These are phyloP conservation scores for Ceratocystis albifundus DNA, from an alignment of 2,329 filamentous ascomycete species.

Conservation along the genomic window DNA sequence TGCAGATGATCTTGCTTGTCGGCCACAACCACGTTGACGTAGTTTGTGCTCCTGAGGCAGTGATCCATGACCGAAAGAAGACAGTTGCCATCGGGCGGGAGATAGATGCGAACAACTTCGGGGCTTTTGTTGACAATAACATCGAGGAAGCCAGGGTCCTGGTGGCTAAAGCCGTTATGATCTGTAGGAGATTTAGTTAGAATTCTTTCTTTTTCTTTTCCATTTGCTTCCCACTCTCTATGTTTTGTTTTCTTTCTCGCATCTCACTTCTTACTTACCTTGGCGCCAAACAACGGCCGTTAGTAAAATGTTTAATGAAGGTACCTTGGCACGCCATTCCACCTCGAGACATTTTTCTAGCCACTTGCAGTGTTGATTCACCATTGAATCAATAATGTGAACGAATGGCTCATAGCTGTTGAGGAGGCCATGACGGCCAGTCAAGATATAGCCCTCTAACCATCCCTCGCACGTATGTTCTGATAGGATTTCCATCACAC, in stretches of 20 bases:
- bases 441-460: constrained; percentile 68
- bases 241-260: too few species aligned
- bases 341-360: constrained; percentile 72
- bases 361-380: constrained; percentile 80
- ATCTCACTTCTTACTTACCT: constrained; percentile 23
- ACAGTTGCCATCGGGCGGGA: constrained; percentile 69
- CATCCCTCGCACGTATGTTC: constrained; percentile 72
- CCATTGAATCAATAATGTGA: constrained; percentile 75
- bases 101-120: constrained; percentile 68
- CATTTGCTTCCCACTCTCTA: too few species aligned
- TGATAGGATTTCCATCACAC: constrained; percentile 76
- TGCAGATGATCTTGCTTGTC: constrained; percentile 73
- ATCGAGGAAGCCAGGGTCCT: constrained; percentile 70
- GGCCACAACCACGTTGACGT: constrained; percentile 69
- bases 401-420: constrained; percentile 79
- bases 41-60: constrained; percentile 61
- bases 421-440: constrained; percentile 61
- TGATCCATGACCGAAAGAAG: constrained; percentile 66
- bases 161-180: constrained; percentile 74
- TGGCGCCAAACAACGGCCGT: constrained; percentile 72
- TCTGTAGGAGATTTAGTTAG: constrained; percentile 33
- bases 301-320: constrained; percentile 68
- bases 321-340: constrained; percentile 60
- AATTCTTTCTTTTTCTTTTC: not conserved
- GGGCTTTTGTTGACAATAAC: constrained; percentile 70